These are phyloP conservation scores for Aspergillus neotritici DNA, from an alignment of 2,329 filamentous ascomycete species.

Conservation along the genomic window DNA sequence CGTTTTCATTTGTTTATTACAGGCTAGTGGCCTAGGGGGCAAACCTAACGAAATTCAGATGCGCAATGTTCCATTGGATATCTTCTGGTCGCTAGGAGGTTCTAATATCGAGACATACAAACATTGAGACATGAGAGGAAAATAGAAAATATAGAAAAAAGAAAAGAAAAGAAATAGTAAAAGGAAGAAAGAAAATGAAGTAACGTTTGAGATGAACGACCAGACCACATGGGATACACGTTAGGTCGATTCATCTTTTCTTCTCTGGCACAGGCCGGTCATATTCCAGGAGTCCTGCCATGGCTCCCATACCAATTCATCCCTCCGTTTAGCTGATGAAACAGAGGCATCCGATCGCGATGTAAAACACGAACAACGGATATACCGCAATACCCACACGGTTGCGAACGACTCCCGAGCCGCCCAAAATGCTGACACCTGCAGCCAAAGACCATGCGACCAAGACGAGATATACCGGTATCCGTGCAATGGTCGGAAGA, in stretches of 20 bases:
- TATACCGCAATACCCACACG: slow-evolving; percentile 90
- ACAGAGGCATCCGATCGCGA: slow-evolving; percentile 87
- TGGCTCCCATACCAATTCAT: no score
- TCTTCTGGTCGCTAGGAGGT: slow-evolving; percentile 10
- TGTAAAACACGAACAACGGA: slow-evolving; percentile 90
- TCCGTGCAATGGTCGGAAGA: slow-evolving; percentile 71
- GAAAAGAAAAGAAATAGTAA: slow-evolving; percentile 5
- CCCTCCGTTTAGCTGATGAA: slow-evolving; percentile 71
- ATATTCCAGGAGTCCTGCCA: no score
- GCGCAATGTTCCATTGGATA: slow-evolving; percentile 15
- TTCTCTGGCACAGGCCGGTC: no score
- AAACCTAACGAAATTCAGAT: not conserved
- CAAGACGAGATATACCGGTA: slow-evolving; percentile 85
- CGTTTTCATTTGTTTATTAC: no score
- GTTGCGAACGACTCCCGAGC: slow-evolving; percentile 92
- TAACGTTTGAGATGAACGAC: no score
- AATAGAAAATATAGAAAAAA: slow-evolving; percentile 8
- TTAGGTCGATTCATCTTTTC: no score
- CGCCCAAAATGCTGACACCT: slow-evolving; percentile 90
- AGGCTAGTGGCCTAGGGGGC: no score
- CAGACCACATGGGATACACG: no score
- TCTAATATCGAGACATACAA: slow-evolving; percentile 1
- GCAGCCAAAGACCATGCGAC: slow-evolving; percentile 91
- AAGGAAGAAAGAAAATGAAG: not conserved
- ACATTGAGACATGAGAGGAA: slow-evolving; percentile 4